These are phyloP conservation scores for Eucalyptus pauciflora DNA, from an alignment of 345 rosid species.

Conservation along the genomic window DNA sequence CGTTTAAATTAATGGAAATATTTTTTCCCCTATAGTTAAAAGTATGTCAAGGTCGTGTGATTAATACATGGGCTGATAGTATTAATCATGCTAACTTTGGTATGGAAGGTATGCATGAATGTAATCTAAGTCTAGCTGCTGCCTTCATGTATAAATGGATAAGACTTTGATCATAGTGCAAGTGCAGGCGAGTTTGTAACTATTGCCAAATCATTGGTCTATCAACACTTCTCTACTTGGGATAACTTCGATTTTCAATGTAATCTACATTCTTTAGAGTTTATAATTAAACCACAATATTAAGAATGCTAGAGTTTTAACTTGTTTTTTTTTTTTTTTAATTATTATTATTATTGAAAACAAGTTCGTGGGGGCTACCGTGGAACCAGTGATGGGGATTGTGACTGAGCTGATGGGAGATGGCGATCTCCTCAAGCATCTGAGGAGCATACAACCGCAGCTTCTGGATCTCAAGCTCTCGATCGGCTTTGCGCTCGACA, in stretches of 20 bases:
- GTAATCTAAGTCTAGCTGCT: not conserved
- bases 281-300: not conserved
- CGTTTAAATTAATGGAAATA: not conserved
- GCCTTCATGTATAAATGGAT: not conserved
- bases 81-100: not conserved
- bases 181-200: not conserved
- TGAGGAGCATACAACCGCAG: constrained; percentile 27
- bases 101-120: not conserved
- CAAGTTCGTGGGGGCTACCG: constrained; percentile 45
- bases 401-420: constrained; percentile 47
- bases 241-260: not conserved
- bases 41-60: not conserved
- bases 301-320: not conserved
- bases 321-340: not conserved
- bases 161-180: not conserved
- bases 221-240: not conserved
- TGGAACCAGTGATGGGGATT: constrained; percentile 40
- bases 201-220: not conserved
- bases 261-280: not conserved
- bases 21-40: no score
- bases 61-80: not conserved
- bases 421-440: constrained; percentile 23
- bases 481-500: constrained; percentile 34
- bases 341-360: not conserved
- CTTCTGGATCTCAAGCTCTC: constrained; percentile 18